Conservation (phyloP, 306 rosid genomes). For the Trifolium dubium region DNA sequence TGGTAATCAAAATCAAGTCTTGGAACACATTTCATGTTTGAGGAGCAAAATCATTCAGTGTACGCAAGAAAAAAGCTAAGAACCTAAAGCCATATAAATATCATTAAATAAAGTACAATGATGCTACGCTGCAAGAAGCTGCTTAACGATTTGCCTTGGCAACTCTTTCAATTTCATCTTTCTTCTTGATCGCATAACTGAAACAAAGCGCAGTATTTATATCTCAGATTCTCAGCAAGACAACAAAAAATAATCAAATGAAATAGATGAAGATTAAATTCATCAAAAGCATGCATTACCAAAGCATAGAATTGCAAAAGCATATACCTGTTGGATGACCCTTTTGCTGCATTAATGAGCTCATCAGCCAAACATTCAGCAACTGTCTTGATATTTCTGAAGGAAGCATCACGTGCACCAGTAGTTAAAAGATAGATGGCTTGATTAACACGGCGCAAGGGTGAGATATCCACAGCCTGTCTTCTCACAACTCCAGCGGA, state of each 20-base stretch:
- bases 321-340: constrained; percentile 66
- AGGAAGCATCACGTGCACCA: constrained; percentile 74
- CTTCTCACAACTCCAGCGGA: constrained; percentile 77
- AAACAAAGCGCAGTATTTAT: not conserved
- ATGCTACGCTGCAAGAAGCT: constrained; percentile 1
- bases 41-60: too few species aligned
- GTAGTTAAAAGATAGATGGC: constrained; percentile 69
- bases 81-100: too few species aligned
- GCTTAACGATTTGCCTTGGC: constrained; percentile 43
- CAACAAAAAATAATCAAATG: not conserved
- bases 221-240: not conserved
- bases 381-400: constrained; percentile 67
- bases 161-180: constrained; percentile 41
- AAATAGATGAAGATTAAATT: not conserved
- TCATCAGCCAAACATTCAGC: constrained; percentile 77
- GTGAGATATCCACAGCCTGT: constrained; percentile 47
- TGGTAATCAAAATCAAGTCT: too few species aligned
- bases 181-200: constrained; percentile 45
- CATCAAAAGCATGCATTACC: not conserved
- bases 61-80: too few species aligned
- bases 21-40: too few species aligned
- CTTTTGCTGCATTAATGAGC: constrained; percentile 71
- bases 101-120: not conserved
- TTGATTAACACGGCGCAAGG: constrained; percentile 62
- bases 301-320: too few species aligned